Evolutionary conservation across 768 basidiomycete species (phyloP).

Genomic region (Dioszegia aurantiaca): DNA sequence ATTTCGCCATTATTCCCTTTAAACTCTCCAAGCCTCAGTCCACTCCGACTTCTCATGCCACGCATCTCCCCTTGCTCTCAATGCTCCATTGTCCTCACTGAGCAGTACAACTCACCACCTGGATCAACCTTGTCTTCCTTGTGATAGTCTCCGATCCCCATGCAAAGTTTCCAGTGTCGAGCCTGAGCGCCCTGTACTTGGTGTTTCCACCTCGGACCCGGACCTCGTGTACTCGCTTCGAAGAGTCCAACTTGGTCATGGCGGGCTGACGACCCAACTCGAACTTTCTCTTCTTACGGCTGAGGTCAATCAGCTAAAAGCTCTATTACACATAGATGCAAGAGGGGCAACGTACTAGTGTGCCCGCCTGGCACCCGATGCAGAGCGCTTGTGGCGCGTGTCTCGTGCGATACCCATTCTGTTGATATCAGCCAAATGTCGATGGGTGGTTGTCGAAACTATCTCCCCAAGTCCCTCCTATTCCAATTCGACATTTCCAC

Average conservation of each 20-base stretch:
- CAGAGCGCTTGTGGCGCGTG: slow-evolving; percentile 95
- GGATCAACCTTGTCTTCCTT: slow-evolving; percentile 90
- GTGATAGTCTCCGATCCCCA: slow-evolving; percentile 96
- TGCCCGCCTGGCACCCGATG: slow-evolving; percentile 60
- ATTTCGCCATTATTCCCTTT: slow-evolving; percentile 3
- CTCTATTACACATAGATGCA: neutral
- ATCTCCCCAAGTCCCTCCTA: neutral
- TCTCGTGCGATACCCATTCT: slow-evolving; percentile 86
- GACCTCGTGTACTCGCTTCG: slow-evolving; percentile 92
- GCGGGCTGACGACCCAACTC: slow-evolving; percentile 98
- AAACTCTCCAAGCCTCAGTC: neutral
- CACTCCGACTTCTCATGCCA: neutral
- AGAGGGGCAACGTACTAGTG: slow-evolving; percentile 43
- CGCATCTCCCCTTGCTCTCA: slow-evolving; percentile 3
- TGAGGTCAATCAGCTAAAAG: slow-evolving; percentile 47
- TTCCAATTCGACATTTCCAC: neutral
- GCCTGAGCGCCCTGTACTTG: slow-evolving; percentile 93
- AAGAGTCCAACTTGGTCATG: slow-evolving; percentile 84
- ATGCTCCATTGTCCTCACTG: neutral
- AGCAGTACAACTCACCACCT: slow-evolving; percentile 67
- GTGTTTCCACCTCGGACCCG: slow-evolving; percentile 92
- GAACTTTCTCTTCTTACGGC: slow-evolving; percentile 99
- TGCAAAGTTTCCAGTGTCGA: slow-evolving; percentile 96
- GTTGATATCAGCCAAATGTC: slow-evolving; percentile 3
- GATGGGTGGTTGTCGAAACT: neutral